Evolutionary conservation across 352 stramenopile species (phyloP), one percentile per base, ranked within the genome.

Genomic region (Thalassiosira livingstoniorum): DNA sequence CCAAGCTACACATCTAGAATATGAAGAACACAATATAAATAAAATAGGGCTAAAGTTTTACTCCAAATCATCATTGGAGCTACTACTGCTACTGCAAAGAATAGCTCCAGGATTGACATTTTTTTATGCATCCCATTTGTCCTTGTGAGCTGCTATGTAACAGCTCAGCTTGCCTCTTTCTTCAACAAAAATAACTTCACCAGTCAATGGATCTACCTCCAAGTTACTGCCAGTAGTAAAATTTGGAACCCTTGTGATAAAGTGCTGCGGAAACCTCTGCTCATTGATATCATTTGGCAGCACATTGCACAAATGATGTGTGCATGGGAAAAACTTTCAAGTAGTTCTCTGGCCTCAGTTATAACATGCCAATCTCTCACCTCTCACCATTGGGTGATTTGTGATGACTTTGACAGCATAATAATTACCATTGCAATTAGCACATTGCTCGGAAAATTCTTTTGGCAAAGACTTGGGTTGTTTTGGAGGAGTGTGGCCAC

Each of bases 351-450:
- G 32, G 2, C 55, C 18, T 23, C 61, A 69, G 3, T 57, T n/a
- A 55, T 35, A 31, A 21, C 61, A 69, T 34, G 18, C 13, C 37
- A 15, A 18, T 32, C 39, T 25, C 18, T 35, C 32, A n/a, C 27
- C 5, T 4, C 5, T n/a, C n/a, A n/a, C n/a, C n/a, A n/a, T 21
- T 35, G 7, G 34, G 21, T 31, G 18, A 35, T 15, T 23, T 18
- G 54, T 29, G 32, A 29, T 2, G 1, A 69, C 35, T 34, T n/a
- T 69, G n/a, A 37, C 55, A 21, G 31, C 34, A 45, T 31, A 51
- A 21, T 69, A 69, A 2, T 23, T 21, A 5, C 61, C 61, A 69
- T 37, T 29, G 35, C 61, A 69, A 18, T 34, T 34, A n/a, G 54
- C 4, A 25, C 21, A 31, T 4, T 25, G 61, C 10, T 31, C 2